Conservation (phyloP, 2,329 filamentous ascomycete genomes). For the Chrysosporium keratinophilum region DNA sequence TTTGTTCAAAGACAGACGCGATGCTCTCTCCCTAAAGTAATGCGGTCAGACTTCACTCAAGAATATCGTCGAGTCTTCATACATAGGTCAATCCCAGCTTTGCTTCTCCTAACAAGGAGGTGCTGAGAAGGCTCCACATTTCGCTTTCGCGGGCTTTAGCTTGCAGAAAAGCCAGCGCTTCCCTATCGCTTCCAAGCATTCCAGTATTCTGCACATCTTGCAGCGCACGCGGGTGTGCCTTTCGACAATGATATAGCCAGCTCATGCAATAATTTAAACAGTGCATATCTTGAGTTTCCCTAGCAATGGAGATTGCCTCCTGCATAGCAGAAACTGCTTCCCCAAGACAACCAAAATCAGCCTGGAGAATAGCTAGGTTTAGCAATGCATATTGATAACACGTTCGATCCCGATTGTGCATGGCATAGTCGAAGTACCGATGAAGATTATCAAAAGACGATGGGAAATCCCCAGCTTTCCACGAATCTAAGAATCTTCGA, state of each 20-base stretch:
- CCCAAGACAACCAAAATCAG: conserved; percentile 82
- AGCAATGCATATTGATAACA: conserved; percentile 93
- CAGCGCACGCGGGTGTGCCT: conserved; percentile 68
- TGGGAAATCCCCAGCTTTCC: conserved; percentile 81
- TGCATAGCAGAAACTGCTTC: conserved; percentile 92
- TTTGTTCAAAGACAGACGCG: conserved; percentile 58
- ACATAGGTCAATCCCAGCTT: conserved; percentile 67
- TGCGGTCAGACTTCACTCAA: neutral
- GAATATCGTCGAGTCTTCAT: conserved; percentile 34
- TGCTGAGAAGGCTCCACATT: conserved; percentile 76
- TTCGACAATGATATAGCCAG: conserved; percentile 92
- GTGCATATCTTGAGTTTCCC: conserved; percentile 82
- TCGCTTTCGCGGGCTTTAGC: conserved; percentile 75
- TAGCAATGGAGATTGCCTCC: conserved; percentile 85
- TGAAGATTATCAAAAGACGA: conserved; percentile 85
- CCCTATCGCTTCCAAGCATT: conserved; percentile 66
- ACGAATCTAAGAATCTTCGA: conserved; percentile 73
- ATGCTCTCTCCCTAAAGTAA: conserved; percentile 45
- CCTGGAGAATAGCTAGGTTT: conserved; percentile 85
- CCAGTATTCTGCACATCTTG: conserved; percentile 59
- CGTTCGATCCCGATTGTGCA: conserved; percentile 69
- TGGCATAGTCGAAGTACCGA: conserved; percentile 93
- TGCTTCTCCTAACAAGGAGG: conserved; percentile 73
- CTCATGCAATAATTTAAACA: conserved; percentile 93
- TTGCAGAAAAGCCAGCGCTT: conserved; percentile 73